A percentile compares a stretch with the other conserved stretches of the same genome.
Conservation (phyloP, 441 rosid genomes). For the Mallotus repandus region DNA sequence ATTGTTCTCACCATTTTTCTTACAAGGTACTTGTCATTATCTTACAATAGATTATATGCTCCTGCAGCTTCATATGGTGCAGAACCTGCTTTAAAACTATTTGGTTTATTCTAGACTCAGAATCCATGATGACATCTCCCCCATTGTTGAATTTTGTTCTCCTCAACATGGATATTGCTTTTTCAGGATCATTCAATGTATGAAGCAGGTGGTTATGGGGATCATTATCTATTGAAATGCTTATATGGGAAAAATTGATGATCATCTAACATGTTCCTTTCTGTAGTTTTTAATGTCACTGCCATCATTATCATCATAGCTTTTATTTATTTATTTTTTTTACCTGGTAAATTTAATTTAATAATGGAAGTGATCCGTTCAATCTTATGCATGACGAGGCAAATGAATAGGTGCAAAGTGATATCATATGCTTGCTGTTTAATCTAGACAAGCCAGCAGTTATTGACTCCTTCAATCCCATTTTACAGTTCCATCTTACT, state of each 20-base stretch:
- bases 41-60: not conserved
- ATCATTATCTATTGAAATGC: not conserved
- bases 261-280: not conserved
- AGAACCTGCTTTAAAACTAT: not conserved
- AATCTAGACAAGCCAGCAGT: no score
- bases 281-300: not conserved
- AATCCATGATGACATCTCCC: not conserved
- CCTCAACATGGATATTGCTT: no score
- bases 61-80: not conserved
- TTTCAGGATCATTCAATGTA: no score
- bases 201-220: not conserved
- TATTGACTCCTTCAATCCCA: no score
- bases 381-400: not conserved
- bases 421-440: no score
- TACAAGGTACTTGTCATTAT: not conserved
- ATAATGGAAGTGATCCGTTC: no score
- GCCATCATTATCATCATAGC: not conserved
- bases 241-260: not conserved
- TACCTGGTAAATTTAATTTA: no score
- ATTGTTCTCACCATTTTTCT: not conserved
- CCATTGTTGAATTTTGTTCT: no score
- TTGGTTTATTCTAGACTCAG: not conserved
- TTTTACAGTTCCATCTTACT: no score
- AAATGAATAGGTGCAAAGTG: not conserved
- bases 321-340: no score